phyloP scores from a whole-genome alignment of 306 rosid species.

The Trifolium dubium region DNA sequence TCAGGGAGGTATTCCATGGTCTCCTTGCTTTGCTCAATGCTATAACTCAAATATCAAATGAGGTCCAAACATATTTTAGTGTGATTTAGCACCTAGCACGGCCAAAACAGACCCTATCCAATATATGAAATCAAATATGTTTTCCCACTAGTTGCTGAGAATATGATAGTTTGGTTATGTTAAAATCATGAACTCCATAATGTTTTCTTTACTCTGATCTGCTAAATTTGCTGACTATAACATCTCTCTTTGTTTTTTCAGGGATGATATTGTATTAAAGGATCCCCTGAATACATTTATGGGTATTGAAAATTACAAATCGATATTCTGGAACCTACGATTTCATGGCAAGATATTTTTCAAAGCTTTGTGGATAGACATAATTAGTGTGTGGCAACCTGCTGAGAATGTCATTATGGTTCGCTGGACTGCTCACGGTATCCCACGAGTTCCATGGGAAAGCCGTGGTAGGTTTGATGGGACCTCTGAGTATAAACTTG shows the following conservation, averaged over 20 bases:
- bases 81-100: constrained; percentile 12
- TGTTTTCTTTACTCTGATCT: constrained; percentile 7
- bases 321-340: constrained; percentile 77
- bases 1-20: constrained; percentile 7
- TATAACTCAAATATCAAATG: background rate
- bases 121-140: constrained; percentile 2
- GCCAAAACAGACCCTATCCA: background rate
- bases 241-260: constrained; percentile 32
- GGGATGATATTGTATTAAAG: constrained; percentile 89
- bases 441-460: constrained; percentile 92
- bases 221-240: constrained; percentile 16
- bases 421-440: constrained; percentile 88
- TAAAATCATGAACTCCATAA: background rate
- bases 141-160: constrained; percentile 3
- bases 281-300: constrained; percentile 80
- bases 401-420: constrained; percentile 74
- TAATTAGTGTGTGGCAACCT: constrained; percentile 81
- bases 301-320: constrained; percentile 86
- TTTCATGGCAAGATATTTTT: constrained; percentile 80
- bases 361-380: constrained; percentile 80
- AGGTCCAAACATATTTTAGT: background rate
- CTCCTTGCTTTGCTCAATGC: background rate
- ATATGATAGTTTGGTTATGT: background rate
- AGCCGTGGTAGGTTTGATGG: constrained; percentile 87
- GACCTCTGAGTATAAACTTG: constrained; percentile 84